A percentile compares a stretch with the other conserved stretches of the same genome.
phyloP scores from a whole-genome alignment of 805 yeast species.

The Starmerella stigmatis region DNA sequence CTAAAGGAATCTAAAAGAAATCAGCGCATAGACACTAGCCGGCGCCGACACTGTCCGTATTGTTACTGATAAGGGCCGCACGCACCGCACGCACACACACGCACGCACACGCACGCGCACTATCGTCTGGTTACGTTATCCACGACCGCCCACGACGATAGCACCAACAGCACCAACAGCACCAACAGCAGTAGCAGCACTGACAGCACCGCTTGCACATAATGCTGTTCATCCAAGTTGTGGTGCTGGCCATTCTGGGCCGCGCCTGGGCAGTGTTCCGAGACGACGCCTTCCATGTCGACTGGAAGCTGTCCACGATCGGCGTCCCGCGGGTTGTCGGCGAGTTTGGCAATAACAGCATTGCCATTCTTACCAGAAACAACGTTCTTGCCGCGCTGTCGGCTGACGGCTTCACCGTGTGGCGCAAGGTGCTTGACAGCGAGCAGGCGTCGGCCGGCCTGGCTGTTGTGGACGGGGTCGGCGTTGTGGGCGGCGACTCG shows the following conservation, averaged over 20 bases:
- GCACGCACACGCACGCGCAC: too few relatives aligned
- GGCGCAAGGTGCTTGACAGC: constrained; percentile 24
- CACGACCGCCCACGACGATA: too few relatives aligned
- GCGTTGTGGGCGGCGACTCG: constrained; percentile 14
- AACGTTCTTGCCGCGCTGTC: constrained; percentile 24
- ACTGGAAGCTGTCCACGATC: constrained; percentile 27
- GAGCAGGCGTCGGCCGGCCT: constrained; percentile 13
- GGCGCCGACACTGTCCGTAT: too few relatives aligned
- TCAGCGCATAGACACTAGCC: too few relatives aligned
- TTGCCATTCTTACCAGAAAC: constrained; percentile 23
- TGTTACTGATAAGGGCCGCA: too few relatives aligned
- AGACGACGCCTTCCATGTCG: constrained; percentile 30
- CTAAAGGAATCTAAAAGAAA: too few relatives aligned
- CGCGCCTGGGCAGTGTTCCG: constrained; percentile 27
- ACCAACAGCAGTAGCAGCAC: too few relatives aligned
- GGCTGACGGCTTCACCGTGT: constrained; percentile 24
- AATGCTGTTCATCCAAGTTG: background rate
- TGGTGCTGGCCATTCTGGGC: constrained; percentile 7
- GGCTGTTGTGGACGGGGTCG: constrained; percentile 6
- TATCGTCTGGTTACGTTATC: too few relatives aligned
- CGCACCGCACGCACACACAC: too few relatives aligned
- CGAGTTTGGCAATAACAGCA: constrained; percentile 10
- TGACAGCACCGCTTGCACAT: too few relatives aligned
- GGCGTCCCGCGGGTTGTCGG: constrained; percentile 23
- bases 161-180: too few relatives aligned